These are phyloP conservation scores for Aspergillus piperis DNA, from an alignment of 2,329 filamentous ascomycete genomes.

Conservation along the genomic window DNA sequence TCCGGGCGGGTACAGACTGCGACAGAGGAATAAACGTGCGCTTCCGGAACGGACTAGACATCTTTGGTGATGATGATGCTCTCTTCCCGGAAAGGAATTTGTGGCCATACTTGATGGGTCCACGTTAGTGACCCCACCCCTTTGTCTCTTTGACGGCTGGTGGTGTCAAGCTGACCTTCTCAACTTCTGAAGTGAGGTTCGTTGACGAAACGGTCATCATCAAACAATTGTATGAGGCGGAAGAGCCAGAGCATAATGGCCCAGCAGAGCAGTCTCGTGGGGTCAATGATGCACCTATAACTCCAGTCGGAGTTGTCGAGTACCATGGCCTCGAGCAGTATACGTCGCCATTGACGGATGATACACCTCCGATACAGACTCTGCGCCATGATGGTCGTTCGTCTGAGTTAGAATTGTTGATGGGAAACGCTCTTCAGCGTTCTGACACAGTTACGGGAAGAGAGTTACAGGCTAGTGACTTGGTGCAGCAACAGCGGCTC, in stretches of 20 bases:
- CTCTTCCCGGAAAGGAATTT: slow-evolving; percentile 18
- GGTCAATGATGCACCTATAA: too few relatives aligned
- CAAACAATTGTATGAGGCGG: background rate
- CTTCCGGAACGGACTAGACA: slow-evolving; percentile 23
- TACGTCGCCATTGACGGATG: background rate
- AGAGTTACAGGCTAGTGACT: background rate
- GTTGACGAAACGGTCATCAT: slow-evolving; percentile 23
- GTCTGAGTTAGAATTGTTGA: background rate
- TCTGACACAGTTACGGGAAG: background rate
- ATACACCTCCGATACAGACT: too few relatives aligned
- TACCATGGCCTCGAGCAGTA: background rate
- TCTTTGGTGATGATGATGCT: slow-evolving; percentile 13
- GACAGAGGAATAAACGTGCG: slow-evolving; percentile 23
- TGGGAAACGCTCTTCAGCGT: background rate
- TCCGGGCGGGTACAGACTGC: slow-evolving; percentile 18
- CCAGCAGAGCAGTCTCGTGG: too few relatives aligned
- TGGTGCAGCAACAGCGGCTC: background rate
- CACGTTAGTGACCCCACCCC: slow-evolving; percentile 9
- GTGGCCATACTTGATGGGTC: slow-evolving; percentile 22
- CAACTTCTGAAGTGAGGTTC: slow-evolving; percentile 21
- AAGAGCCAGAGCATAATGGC: too few relatives aligned
- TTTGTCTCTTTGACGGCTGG: too few relatives aligned
- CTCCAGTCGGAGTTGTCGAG: too few relatives aligned
- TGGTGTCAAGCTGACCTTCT: background rate
- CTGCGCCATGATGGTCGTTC: background rate